Conservation (phyloP, 164 flowering plant species). For the Annona cherimola region DNA sequence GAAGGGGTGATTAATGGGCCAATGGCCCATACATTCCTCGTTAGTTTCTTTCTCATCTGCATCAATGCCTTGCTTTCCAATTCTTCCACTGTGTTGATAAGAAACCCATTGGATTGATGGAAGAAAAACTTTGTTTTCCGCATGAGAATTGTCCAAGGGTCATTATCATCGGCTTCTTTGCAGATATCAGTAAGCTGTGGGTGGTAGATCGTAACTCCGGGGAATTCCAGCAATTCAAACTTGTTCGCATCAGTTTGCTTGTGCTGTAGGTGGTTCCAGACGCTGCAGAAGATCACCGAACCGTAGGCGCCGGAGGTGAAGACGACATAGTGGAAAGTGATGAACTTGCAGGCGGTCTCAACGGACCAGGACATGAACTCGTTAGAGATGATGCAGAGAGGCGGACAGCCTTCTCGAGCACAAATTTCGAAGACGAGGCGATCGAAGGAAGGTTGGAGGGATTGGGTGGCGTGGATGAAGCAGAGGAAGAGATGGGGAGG, state of each 20-base stretch:
- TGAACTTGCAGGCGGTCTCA: conserved; percentile 14
- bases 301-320: conserved; percentile 15
- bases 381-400: conserved; percentile 15
- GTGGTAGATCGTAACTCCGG: conserved; percentile 3
- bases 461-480: conserved; percentile 6
- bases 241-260: conserved; percentile 7
- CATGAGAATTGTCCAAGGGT: conserved; percentile 1
- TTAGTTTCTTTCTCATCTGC: not conserved
- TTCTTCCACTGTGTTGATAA: conserved; percentile 23
- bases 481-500: conserved; percentile 9
- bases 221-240: conserved; percentile 12
- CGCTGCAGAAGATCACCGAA: conserved; percentile 2
- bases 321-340: conserved; percentile 14
- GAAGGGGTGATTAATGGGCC: conserved; percentile 21
- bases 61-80: conserved; percentile 10
- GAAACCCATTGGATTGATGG: conserved; percentile 23
- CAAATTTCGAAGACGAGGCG: conserved; percentile 7
- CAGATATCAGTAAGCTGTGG: not conserved
- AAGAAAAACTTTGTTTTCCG: not conserved
- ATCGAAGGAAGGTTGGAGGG: conserved; percentile 17
- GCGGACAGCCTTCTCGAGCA: not conserved
- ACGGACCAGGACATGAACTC: conserved; percentile 20
- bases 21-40: conserved; percentile 14
- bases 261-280: conserved; percentile 21
- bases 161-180: not conserved